Evolutionary conservation across 768 basidiomycete species (phyloP).

Genomic region (Leccinum sublutescens): DNA sequence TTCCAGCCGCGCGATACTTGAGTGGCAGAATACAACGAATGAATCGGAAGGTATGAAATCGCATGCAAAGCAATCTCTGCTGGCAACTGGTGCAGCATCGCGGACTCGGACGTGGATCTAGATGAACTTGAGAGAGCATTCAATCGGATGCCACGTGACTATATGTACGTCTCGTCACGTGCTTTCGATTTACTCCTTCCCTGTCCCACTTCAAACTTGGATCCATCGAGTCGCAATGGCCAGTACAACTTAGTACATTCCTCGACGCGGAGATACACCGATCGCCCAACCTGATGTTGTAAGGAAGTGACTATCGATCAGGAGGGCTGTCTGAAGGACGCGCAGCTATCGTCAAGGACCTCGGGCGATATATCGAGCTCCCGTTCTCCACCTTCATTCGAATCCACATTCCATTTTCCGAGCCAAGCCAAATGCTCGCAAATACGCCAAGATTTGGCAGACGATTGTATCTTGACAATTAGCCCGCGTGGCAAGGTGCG

Average conservation of each 20-base stretch:
- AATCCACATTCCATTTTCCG: background rate
- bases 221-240: too few species aligned
- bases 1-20: constrained; percentile 48
- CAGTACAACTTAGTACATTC: too few species aligned
- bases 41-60: constrained; percentile 49
- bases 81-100: constrained; percentile 48
- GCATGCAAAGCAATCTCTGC: constrained; percentile 54
- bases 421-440: background rate
- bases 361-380: background rate
- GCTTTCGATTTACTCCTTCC: background rate
- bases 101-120: background rate
- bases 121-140: background rate
- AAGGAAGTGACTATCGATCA: background rate
- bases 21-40: constrained; percentile 37
- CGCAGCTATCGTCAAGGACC: background rate
- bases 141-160: background rate
- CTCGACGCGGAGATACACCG: too few species aligned
- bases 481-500: background rate
- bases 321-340: background rate
- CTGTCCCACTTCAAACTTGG: too few species aligned
- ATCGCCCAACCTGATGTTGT: background rate
- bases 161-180: background rate
- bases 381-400: background rate
- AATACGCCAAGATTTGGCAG: background rate
- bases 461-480: background rate